phyloP scores from a whole-genome alignment of 768 basidiomycete genomes.

The Hypholoma fasciculare region DNA sequence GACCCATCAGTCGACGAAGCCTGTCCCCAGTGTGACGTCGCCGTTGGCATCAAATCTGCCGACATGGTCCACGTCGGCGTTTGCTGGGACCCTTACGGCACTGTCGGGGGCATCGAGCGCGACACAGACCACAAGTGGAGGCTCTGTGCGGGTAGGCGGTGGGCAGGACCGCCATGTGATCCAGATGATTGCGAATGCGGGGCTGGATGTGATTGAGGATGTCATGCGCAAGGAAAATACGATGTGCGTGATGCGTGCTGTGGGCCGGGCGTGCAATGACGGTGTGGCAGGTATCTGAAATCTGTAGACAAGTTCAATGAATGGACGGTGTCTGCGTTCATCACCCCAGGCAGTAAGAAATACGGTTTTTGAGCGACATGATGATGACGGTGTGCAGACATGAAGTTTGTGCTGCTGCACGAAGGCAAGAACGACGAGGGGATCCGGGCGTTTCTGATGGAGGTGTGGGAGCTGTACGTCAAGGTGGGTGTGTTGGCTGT shows the following conservation, averaged over 20 bases:
- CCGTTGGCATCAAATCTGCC: constrained; percentile 83
- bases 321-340: constrained; percentile 96
- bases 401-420: constrained; percentile 93
- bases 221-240: constrained; percentile 78
- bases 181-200: constrained; percentile 98
- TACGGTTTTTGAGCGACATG: background rate
- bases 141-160: constrained; percentile 67
- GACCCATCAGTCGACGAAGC: constrained; percentile 81
- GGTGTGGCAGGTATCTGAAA: constrained; percentile 80
- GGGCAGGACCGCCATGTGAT: constrained; percentile 92
- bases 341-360: constrained; percentile 91
- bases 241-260: constrained; percentile 55
- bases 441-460: constrained; percentile 88
- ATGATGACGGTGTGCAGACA: constrained; percentile 54
- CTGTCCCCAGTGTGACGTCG: constrained; percentile 55
- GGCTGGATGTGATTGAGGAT: constrained; percentile 93
- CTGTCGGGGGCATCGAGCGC: constrained; percentile 83
- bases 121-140: constrained; percentile 67
- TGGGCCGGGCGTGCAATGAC: constrained; percentile 8
- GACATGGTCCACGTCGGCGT: constrained; percentile 89
- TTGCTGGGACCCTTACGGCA: constrained; percentile 86
- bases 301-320: constrained; percentile 97
- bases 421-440: constrained; percentile 98
- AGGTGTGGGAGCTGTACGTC: constrained; percentile 96
- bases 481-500: constrained; percentile 57